A percentile compares a stretch with the other conserved stretches of the same genome.
These are phyloP conservation scores for Cladophialophora immunda DNA, from an alignment of 2,329 filamentous ascomycete genomes.

Conservation along the genomic window DNA sequence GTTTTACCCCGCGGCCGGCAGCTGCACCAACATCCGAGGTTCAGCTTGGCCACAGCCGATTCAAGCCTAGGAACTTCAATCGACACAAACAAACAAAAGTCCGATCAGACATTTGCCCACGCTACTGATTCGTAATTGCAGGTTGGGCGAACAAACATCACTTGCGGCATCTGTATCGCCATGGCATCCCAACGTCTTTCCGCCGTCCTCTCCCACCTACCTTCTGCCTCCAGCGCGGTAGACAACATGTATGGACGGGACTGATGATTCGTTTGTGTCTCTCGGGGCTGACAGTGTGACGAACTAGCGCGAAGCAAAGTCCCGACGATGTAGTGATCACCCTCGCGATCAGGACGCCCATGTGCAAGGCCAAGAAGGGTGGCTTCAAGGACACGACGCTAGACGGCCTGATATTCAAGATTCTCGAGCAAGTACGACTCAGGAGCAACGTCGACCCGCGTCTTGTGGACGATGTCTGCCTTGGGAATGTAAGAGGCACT, in stretches of 20 bases:
- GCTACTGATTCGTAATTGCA: background rate
- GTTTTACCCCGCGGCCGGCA: background rate
- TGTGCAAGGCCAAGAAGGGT: constrained; percentile 88
- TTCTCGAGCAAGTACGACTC: constrained; percentile 77
- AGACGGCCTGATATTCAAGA: constrained; percentile 83
- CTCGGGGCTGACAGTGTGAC: constrained; percentile 6
- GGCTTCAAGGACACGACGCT: constrained; percentile 93
- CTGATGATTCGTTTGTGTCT: background rate
- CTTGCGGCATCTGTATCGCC: background rate
- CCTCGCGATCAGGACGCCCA: constrained; percentile 84
- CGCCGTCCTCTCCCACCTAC: constrained; percentile 86
- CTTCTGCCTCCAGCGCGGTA: constrained; percentile 75
- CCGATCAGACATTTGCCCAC: background rate
- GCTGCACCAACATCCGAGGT: background rate
- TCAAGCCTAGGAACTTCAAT: background rate
- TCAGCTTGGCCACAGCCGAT: background rate
- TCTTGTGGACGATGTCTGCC: constrained; percentile 86
- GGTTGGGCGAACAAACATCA: background rate
- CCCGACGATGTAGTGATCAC: constrained; percentile 97
- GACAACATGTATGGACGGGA: constrained; percentile 73
- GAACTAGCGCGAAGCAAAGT: constrained; percentile 81
- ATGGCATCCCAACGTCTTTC: constrained; percentile 88
- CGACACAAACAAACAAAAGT: background rate
- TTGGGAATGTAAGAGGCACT: constrained; percentile 77
- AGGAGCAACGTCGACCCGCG: constrained; percentile 79